Base-by-base conservation (phyloP, 2,329 filamentous ascomycete genomes). In the Diaporthe vexans region DNA sequence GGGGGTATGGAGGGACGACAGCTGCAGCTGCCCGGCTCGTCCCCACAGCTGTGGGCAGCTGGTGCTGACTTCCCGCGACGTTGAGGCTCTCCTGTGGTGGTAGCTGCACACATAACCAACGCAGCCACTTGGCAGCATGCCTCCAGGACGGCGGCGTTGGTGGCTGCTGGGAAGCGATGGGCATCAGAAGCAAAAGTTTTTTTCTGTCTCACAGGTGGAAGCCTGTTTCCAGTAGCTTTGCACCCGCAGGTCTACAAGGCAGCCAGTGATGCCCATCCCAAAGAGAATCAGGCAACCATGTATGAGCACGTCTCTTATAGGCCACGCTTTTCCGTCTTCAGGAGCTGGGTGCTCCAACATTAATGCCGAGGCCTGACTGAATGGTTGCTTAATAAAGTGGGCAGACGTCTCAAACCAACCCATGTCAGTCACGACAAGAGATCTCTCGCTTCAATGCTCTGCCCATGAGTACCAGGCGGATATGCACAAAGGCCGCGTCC, bases 401-500 rank as follows among this genome's bases (percentile, higher is more conserved):
- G 17, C 43, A 40, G 21, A 33, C 37, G 56, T 11, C 24, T 8
- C 17, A 3, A 9, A 0, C 19, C 21, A 4, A 15, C 46, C 56
- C n/a, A 15, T 24, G 54, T 5, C 54, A 29, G n/a, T 10, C 54
- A 10, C 40, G 26, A 58, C 19, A 13, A 33, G 24, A 21, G 9
- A n/a, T 8, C 26, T 52, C 51, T 40, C 65, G 57, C 74, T 75
- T n/a, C 71, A 71, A 51, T 71, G 15, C 24, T 65, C 75, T 4
- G 73, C 76, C 6, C 69, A 72, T 7, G 70, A 75, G 35, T 72
- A 76, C 26, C 70, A 75, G 43, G 26, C 40, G n/a, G 46, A 69
- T 17, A 69, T 78, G 37, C 58, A 35, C 6, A 10, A 51, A n/a
- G 74, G 74, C 9, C 57, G 61, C 13, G n/a, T 78, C 19, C 77